phyloP scores from a whole-genome alignment of 2,329 filamentous ascomycete species.

The Cladosporium sp. region DNA sequence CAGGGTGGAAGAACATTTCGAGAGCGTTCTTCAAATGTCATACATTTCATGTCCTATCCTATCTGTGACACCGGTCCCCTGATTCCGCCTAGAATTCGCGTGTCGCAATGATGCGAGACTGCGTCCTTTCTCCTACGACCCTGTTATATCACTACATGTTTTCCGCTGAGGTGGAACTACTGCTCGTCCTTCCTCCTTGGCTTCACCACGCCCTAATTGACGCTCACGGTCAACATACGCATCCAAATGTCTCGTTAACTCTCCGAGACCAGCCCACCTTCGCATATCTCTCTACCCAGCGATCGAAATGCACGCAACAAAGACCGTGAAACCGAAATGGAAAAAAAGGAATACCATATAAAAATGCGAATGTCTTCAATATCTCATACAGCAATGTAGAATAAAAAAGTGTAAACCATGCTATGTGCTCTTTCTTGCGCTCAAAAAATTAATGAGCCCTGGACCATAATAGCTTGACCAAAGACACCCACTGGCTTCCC shows the following conservation, averaged over 20 bases:
- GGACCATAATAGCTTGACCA: not conserved
- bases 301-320: not conserved
- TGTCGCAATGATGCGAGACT: not conserved
- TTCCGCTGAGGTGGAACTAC: too few species aligned
- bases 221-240: not conserved
- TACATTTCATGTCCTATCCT: not conserved
- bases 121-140: not conserved
- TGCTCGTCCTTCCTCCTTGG: not conserved
- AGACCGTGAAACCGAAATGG: not conserved
- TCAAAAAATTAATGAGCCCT: not conserved
- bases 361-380: not conserved
- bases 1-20: not conserved
- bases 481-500: not conserved
- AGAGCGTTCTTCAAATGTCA: not conserved
- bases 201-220: not conserved
- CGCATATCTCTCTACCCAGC: not conserved
- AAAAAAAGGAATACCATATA: not conserved
- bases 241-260: not conserved
- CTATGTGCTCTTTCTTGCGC: not conserved
- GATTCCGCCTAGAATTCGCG: not conserved
- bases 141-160: too few species aligned
- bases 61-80: too few species aligned
- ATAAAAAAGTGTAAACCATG: not conserved
- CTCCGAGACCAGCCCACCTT: not conserved
- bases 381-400: not conserved